Conservation (phyloP, 257 asterid genomes). For the Lycium ferocissimum region DNA sequence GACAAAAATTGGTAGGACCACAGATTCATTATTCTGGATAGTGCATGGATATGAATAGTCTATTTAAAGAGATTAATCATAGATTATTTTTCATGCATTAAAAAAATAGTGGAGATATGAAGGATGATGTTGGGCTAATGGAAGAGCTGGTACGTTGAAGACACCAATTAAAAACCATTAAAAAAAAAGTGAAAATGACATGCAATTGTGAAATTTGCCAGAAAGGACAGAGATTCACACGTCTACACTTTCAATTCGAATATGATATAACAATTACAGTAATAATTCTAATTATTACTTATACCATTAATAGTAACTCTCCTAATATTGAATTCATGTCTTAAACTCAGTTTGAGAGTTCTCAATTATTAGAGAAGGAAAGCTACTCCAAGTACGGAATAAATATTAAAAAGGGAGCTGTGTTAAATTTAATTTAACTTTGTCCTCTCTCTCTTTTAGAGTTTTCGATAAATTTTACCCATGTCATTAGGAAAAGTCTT, state of each 20-base stretch:
- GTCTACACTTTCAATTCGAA: background rate
- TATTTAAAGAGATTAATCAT: background rate
- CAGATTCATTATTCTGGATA: background rate
- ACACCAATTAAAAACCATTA: background rate
- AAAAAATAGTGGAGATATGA: background rate
- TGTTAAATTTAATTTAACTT: too few species aligned
- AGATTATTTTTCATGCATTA: background rate
- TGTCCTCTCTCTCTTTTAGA: too few species aligned
- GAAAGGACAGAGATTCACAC: constrained; percentile 9
- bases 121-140: background rate
- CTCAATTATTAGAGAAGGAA: too few species aligned
- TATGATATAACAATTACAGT: background rate
- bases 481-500: too few species aligned
- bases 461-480: too few species aligned
- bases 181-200: constrained; percentile 30
- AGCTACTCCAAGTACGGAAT: too few species aligned
- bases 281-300: background rate
- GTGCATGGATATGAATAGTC: background rate
- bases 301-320: background rate
- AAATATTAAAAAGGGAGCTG: too few species aligned
- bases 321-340: too few species aligned
- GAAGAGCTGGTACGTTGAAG: background rate
- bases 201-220: constrained; percentile 28
- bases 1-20: background rate
- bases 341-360: too few species aligned